A percentile compares a stretch with the other conserved stretches of the same genome.
Evolutionary conservation across 768 basidiomycete genomes (phyloP).

Genomic region (Lactifluus volemus): DNA sequence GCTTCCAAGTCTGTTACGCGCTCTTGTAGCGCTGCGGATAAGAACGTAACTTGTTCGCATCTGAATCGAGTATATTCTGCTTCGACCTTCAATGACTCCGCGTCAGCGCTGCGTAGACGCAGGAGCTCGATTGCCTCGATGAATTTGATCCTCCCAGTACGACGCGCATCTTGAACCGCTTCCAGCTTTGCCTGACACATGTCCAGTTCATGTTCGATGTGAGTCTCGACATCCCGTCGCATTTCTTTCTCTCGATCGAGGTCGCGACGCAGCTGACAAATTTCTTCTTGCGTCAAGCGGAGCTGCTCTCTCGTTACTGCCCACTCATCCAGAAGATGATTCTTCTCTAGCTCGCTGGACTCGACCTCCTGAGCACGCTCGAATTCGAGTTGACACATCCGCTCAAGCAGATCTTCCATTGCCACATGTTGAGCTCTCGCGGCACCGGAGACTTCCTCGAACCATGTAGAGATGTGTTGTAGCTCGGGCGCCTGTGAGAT

Average conservation of each 20-base stretch:
- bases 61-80: background rate
- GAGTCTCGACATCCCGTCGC: background rate
- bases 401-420: too few relatives aligned
- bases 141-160: background rate
- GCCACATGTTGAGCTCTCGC: too few relatives aligned
- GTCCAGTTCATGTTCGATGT: too few relatives aligned
- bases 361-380: background rate
- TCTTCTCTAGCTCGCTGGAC: background rate
- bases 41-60: background rate
- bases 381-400: too few relatives aligned
- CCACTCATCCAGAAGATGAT: background rate
- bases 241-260: background rate
- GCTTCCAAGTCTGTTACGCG: background rate
- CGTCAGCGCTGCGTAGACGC: background rate
- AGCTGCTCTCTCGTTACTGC: background rate
- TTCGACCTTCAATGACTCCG: background rate
- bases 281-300: background rate
- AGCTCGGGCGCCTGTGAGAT: too few relatives aligned
- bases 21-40: background rate
- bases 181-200: background rate
- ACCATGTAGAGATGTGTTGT: too few relatives aligned
- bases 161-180: background rate
- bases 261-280: background rate
- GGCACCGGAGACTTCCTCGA: too few relatives aligned
- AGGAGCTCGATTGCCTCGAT: background rate